These are phyloP conservation scores for Brassica rapa DNA, from an alignment of 345 rosid genomes.

Conservation along the genomic window DNA sequence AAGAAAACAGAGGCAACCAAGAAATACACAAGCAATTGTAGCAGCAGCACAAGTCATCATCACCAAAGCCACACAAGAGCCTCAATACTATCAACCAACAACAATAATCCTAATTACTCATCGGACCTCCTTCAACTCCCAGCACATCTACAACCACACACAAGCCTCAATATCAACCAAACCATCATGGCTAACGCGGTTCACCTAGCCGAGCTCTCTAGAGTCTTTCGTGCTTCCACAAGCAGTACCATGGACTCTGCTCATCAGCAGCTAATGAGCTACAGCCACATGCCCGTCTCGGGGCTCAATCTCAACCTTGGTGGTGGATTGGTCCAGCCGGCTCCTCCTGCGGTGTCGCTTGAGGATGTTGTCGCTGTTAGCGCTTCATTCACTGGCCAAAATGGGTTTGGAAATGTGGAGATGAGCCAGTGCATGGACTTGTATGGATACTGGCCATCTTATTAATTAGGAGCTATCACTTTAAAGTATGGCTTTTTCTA, in stretches of 20 bases:
- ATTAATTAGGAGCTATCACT: constrained; percentile 39
- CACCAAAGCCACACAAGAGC: constrained; percentile 33
- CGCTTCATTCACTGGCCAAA: constrained; percentile 40
- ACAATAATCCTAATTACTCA: constrained; percentile 33
- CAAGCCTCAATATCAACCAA: constrained; percentile 31
- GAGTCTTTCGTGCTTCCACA: constrained; percentile 61
- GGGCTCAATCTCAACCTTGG: constrained; percentile 84
- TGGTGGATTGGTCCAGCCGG: constrained; percentile 53
- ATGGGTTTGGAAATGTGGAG: constrained; percentile 52
- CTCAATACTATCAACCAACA: constrained; percentile 25
- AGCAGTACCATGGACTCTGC: constrained; percentile 42
- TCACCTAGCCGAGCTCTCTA: constrained; percentile 68
- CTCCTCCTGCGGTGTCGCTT: constrained; percentile 45
- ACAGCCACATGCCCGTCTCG: constrained; percentile 59
- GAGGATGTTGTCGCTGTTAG: constrained; percentile 51
- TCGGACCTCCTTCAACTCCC: constrained; percentile 38
- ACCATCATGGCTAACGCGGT: constrained; percentile 47
- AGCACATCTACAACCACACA: constrained; percentile 32
- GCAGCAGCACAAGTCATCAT: constrained; percentile 34
- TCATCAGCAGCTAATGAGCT: constrained; percentile 50
- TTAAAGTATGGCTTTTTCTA: background rate
- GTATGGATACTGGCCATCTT: constrained; percentile 83
- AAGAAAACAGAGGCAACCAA: constrained; percentile 80
- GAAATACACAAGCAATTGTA: constrained; percentile 55
- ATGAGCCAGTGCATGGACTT: constrained; percentile 85